Evolutionary conservation across 2,329 filamentous ascomycete species (phyloP), one percentile per base, ranked within the genome.

Genomic region (Penicillium janthinellum): DNA sequence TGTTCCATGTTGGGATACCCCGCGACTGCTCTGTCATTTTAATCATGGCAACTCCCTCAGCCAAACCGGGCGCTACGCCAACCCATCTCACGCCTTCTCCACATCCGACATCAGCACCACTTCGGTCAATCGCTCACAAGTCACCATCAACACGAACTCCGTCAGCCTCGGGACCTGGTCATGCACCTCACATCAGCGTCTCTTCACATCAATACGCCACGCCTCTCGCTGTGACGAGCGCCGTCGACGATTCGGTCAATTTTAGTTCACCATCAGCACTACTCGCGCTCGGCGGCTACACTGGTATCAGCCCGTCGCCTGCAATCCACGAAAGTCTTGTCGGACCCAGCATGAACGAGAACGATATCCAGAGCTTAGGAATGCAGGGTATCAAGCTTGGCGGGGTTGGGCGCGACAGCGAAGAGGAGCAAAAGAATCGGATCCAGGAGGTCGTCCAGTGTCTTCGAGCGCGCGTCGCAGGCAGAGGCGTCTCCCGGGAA

Each of bases 211-310:
- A 78, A 37, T 78, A 77, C 58, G 73, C 77, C 17, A 80, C 78
- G 4, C 78, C 79, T 52, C 71, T 81, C 12, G 76, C 75, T 5
- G 73, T 70, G 12, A 67, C 70, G 7, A 66, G 71, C 15, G 69
- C 69, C 10, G 68, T 75, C 34, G 79, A 81, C 37, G 78, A 81
- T 39, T 64, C 76, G 1, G 73, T 79, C 25, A 73, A 72, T 20
- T 76, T 81, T 62, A 80, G 76, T 56, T 81, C 79, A 5, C 79
- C 79, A 25, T 79, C 79, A 8, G 77, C 79, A 4, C 68, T 79
- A 6, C 68, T 80, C 38, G 77, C 78, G 8, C 73, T 81, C n/a
- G 77, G 78, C 15, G 75, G 73, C 11, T 76, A 76, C 50, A 69
- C 74, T 44, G 77, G 74, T 3, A 76, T 79, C 52, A 78, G 75